Conservation (phyloP, 768 basidiomycete species). For the Sarcodon aspratus region DNA sequence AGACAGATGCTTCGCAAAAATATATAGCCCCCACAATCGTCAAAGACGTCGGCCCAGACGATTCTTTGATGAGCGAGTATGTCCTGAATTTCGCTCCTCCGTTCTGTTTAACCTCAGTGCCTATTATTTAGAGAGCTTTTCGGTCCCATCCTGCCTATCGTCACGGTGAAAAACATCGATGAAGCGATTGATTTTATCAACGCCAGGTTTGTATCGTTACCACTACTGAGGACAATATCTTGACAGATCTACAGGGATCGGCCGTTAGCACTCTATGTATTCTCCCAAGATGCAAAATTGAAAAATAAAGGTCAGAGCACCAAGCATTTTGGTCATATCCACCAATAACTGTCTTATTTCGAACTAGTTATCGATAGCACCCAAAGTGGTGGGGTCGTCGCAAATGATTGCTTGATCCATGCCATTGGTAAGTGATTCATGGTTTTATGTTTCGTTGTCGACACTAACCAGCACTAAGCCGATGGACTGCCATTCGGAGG, state of each 20-base stretch:
- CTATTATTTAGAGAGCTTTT: slow-evolving; percentile 59
- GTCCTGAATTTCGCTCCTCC: slow-evolving; percentile 13
- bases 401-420: slow-evolving; percentile 64
- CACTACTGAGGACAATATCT: not conserved
- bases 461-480: slow-evolving; percentile 17
- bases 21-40: slow-evolving; percentile 71
- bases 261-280: slow-evolving; percentile 71
- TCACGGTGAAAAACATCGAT: slow-evolving; percentile 60
- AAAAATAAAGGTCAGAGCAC: slow-evolving; percentile 45
- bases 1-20: slow-evolving; percentile 39
- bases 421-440: slow-evolving; percentile 30
- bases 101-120: not conserved
- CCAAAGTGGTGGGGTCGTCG: slow-evolving; percentile 54
- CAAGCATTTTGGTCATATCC: not conserved
- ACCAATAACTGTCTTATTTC: not conserved
- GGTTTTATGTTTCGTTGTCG: not conserved
- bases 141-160: slow-evolving; percentile 69
- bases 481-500: slow-evolving; percentile 70
- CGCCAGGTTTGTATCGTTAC: slow-evolving; percentile 27
- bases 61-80: slow-evolving; percentile 70
- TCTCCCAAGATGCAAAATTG: slow-evolving; percentile 45
- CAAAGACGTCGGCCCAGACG: slow-evolving; percentile 44
- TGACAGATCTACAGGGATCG: slow-evolving; percentile 35
- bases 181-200: slow-evolving; percentile 65
- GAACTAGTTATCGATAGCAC: slow-evolving; percentile 55